Conservation (phyloP, 2,329 filamentous ascomycete genomes). For the Xylaria digitata region DNA sequence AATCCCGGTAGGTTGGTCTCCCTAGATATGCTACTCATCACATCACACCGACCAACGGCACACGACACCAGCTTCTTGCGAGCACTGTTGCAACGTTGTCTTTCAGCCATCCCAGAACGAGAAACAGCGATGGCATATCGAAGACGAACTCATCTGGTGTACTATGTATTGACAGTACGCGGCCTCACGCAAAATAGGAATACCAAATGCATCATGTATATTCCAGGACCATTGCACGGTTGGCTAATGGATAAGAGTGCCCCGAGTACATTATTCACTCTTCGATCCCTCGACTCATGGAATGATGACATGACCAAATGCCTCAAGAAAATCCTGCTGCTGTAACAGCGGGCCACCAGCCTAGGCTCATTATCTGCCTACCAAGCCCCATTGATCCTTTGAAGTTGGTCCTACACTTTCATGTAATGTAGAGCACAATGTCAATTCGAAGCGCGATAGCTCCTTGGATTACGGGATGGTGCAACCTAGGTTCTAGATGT, state of each 20-base stretch:
- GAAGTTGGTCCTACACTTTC: background rate
- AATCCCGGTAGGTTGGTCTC: slow-evolving; percentile 14
- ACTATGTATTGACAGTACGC: background rate
- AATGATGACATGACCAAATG: slow-evolving; percentile 3
- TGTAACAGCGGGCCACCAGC: background rate
- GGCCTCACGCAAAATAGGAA: background rate
- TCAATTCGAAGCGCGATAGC: background rate
- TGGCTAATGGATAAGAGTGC: slow-evolving; percentile 15
- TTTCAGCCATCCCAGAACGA: background rate
- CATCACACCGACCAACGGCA: slow-evolving; percentile 1
- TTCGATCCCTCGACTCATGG: background rate
- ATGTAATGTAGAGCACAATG: background rate
- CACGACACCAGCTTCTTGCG: background rate
- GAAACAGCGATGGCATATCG: background rate
- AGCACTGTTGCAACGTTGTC: slow-evolving; percentile 7
- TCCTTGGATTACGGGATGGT: background rate
- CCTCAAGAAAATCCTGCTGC: background rate
- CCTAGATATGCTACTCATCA: background rate
- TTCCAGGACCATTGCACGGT: slow-evolving; percentile 6
- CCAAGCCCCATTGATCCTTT: background rate
- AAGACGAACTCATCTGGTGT: background rate
- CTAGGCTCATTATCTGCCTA: background rate
- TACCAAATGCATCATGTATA: background rate
- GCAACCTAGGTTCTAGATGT: background rate
- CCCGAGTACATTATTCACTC: background rate